Percentiles rank a stretch among this genome's conserved stretches.
Evolutionary conservation across 805 yeast genomes (phyloP).

Genomic region (Myxozyma mucilagina): DNA sequence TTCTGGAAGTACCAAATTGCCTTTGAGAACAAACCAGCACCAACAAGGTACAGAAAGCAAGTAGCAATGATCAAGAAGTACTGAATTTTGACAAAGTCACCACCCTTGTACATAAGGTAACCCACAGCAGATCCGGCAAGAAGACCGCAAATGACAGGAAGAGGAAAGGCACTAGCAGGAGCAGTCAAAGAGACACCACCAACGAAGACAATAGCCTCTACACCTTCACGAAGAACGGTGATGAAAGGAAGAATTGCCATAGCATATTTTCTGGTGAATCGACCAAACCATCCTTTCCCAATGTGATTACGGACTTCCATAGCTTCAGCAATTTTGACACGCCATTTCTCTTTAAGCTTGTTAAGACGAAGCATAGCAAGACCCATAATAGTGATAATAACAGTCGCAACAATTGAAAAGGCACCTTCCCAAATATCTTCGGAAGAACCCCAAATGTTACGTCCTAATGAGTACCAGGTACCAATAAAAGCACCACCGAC

Average conservation of each 20-base stretch:
- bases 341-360: slow-evolving; percentile 97
- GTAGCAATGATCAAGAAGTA: slow-evolving; percentile 85
- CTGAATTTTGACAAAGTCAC: slow-evolving; percentile 80
- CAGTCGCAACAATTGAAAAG: slow-evolving; percentile 84
- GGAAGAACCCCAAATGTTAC: slow-evolving; percentile 79
- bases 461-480: slow-evolving; percentile 76
- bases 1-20: slow-evolving; percentile 88
- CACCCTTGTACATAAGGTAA: slow-evolving; percentile 71
- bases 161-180: slow-evolving; percentile 75
- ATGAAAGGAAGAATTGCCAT: slow-evolving; percentile 88
- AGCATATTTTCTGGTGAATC: slow-evolving; percentile 69
- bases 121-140: slow-evolving; percentile 78
- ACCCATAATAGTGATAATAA: slow-evolving; percentile 91
- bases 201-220: slow-evolving; percentile 92
- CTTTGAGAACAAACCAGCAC: slow-evolving; percentile 92
- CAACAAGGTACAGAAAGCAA: slow-evolving; percentile 80
- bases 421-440: slow-evolving; percentile 98
- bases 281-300: slow-evolving; percentile 45
- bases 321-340: slow-evolving; percentile 88
- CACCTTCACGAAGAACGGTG: slow-evolving; percentile 93
- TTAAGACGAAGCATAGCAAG: slow-evolving; percentile 93
- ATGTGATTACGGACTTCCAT: slow-evolving; percentile 44
- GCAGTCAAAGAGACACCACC: slow-evolving; percentile 87
- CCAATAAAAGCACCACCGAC: slow-evolving; percentile 95
- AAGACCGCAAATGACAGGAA: slow-evolving; percentile 88